Base-by-base conservation (phyloP, 2,329 filamentous ascomycete species). In the Cordyceps cateniannulata region DNA sequence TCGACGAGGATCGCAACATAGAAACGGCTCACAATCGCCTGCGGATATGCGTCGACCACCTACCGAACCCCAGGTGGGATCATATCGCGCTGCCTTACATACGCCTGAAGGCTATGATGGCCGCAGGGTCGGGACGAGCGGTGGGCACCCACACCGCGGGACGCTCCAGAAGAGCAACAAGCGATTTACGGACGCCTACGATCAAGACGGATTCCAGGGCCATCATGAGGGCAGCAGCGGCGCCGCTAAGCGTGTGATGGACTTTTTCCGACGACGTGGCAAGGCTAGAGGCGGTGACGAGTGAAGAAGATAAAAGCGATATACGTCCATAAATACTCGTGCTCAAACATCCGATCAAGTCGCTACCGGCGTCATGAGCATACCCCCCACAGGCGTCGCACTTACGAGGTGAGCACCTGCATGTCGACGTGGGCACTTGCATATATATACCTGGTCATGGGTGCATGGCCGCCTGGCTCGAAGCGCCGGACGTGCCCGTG, bases 201-300 rank as follows among this genome's bases (percentile, higher is more conserved):
- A 96, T 63, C 88, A 91, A 66, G 83, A 85, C 54, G 82, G 81
- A 63, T 81, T 77, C 40, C 80, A 81, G 58, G 84, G 87, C 57
- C 87, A 92, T 69, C 87, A 92, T 69, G 87, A 87, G 35, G 93
- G 93, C 49, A 96, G 90, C 73, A 93, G 87, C 65, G 91, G 91
- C 61, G 90, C 92, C 3, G 92, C 93, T 16, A 88, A 93, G 72
- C 87, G 91, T 71, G 95, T 99, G 44, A 98, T 99, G 93, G 93
- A 99, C 76, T 96, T 98, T 75, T 99, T 99, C 80, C 84, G 95
- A 68, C 84, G 93, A 72, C 85, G 93, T 71, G 91, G 90, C 60
- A 91, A 88, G 76, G 90, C 87, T 67, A 81, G 89, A 69, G 84
- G 81, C 60, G 81, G 81, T 42, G 82, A 85, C 63, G 75, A 80